These are phyloP conservation scores for Harringtonia aguacate DNA, from an alignment of 2,329 filamentous ascomycete species.

Conservation along the genomic window DNA sequence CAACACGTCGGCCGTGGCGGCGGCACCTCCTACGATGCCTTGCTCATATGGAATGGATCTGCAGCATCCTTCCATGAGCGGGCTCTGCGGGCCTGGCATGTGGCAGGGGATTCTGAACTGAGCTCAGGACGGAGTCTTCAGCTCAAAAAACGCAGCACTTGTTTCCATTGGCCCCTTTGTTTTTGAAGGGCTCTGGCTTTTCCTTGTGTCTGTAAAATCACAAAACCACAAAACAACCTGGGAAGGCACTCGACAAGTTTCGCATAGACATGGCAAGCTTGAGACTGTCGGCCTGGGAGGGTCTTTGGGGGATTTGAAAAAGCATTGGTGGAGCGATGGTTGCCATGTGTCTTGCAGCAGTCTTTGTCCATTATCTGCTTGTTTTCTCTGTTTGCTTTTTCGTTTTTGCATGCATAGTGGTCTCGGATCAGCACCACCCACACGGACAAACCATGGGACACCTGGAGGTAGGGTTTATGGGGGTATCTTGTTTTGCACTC, in stretches of 20 bases:
- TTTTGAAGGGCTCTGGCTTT: conserved; percentile 3
- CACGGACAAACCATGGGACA: conserved; percentile 1
- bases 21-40: conserved; percentile 1
- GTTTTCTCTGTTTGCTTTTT: not conserved
- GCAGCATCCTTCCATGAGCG: conserved; percentile 38
- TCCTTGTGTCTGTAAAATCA: conserved; percentile 4
- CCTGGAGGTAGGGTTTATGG: no score
- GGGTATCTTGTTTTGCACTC: no score
- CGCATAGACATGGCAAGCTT: not conserved
- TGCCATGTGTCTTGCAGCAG: not conserved
- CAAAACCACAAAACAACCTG: not conserved
- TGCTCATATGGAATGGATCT: conserved; percentile 20
- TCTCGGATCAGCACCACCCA: conserved; percentile 7
- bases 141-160: conserved; percentile 20
- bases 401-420: conserved; percentile 6
- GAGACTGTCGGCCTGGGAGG: not conserved
- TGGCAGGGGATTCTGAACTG: conserved; percentile 55
- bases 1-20: conserved; percentile 7
- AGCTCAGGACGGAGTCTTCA: conserved; percentile 9
- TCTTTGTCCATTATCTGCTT: not conserved
- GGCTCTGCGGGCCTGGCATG: conserved; percentile 49
- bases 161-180: conserved; percentile 6
- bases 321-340: conserved; percentile 3
- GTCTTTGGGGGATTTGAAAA: not conserved
- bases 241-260: not conserved